These are phyloP conservation scores for Zostera marina DNA, from an alignment of 116 monocot genomes.

Conservation along the genomic window DNA sequence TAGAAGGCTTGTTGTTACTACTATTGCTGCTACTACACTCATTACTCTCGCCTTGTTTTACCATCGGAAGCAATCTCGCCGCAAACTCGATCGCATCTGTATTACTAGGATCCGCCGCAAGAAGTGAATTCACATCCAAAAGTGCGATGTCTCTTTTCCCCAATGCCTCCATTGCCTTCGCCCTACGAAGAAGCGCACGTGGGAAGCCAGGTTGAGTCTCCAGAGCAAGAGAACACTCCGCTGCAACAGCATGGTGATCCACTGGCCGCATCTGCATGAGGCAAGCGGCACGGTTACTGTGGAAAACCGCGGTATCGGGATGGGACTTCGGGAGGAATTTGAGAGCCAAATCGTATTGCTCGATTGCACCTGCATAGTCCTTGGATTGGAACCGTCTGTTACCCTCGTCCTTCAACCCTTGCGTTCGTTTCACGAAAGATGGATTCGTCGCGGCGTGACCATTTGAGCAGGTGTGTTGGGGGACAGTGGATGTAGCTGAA, in stretches of 20 bases:
- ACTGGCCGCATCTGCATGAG: constrained; percentile 76
- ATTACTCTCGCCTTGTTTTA: background rate
- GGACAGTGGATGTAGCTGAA: background rate
- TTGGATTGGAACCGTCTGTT: constrained; percentile 69
- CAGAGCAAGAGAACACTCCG: constrained; percentile 93
- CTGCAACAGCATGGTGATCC: constrained; percentile 67
- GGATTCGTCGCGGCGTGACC: too few relatives aligned
- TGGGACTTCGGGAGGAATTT: constrained; percentile 54
- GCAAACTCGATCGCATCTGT: constrained; percentile 48
- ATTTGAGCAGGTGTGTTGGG: constrained; percentile 3
- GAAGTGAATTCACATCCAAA: constrained; percentile 45
- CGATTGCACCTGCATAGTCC: constrained; percentile 61
- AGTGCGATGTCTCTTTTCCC: constrained; percentile 41
- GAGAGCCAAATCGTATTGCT: constrained; percentile 62
- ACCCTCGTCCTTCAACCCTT: constrained; percentile 92
- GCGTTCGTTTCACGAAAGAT: constrained; percentile 43
- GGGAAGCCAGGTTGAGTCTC: constrained; percentile 68
- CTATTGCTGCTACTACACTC: background rate
- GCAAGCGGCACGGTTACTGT: constrained; percentile 96
- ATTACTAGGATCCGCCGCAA: constrained; percentile 42
- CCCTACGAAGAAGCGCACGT: constrained; percentile 86
- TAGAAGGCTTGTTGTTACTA: constrained; percentile 1
- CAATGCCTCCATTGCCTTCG: constrained; percentile 75
- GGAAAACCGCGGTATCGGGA: constrained; percentile 88
- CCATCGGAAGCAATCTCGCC: constrained; percentile 2